phyloP scores from a whole-genome alignment of 2,329 filamentous ascomycete species.

The Byssothecium circinans region DNA sequence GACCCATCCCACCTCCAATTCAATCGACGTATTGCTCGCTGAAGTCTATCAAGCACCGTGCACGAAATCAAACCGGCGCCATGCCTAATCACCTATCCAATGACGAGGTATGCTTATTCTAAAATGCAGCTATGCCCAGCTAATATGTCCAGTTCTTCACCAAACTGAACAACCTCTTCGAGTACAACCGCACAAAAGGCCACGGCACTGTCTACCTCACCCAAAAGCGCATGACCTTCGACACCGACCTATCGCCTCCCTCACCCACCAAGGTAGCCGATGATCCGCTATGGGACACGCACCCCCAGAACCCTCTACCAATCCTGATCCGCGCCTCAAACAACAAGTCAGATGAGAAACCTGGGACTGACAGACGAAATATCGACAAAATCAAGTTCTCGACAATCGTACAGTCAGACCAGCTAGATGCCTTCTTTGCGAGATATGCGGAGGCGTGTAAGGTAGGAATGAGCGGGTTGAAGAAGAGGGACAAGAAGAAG shows the following conservation, averaged over 20 bases:
- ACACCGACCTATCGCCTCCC: conserved; percentile 43
- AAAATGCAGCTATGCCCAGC: conserved; percentile 26
- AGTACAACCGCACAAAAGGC: conserved; percentile 65
- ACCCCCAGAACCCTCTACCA: conserved; percentile 63
- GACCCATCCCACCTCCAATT: conserved; percentile 4
- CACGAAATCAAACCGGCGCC: conserved; percentile 21
- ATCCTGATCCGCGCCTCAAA: conserved; percentile 84
- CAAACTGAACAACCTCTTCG: conserved; percentile 68
- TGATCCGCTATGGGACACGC: conserved; percentile 62
- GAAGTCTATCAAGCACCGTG: too few species aligned
- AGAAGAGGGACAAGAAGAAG: conserved; percentile 91
- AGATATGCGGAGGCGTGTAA: conserved; percentile 92
- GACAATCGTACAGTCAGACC: conserved; percentile 76
- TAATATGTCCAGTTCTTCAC: conserved; percentile 66
- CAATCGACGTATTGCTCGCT: neutral
- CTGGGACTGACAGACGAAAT: conserved; percentile 40
- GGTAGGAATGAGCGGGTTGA: conserved; percentile 81
- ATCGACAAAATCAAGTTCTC: conserved; percentile 73
- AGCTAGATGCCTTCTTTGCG: conserved; percentile 77
- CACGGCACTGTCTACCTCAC: conserved; percentile 74
- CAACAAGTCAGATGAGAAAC: conserved; percentile 61
- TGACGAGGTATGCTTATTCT: conserved; percentile 55
- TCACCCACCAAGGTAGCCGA: conserved; percentile 46
- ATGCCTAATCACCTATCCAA: conserved; percentile 60
- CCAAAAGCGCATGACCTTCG: conserved; percentile 66